Percentiles rank a stretch among this genome's conserved stretches.
These are phyloP conservation scores for Aspergillus saccharolyticus DNA, from an alignment of 495 filamentous ascomycete genomes.

Conservation along the genomic window DNA sequence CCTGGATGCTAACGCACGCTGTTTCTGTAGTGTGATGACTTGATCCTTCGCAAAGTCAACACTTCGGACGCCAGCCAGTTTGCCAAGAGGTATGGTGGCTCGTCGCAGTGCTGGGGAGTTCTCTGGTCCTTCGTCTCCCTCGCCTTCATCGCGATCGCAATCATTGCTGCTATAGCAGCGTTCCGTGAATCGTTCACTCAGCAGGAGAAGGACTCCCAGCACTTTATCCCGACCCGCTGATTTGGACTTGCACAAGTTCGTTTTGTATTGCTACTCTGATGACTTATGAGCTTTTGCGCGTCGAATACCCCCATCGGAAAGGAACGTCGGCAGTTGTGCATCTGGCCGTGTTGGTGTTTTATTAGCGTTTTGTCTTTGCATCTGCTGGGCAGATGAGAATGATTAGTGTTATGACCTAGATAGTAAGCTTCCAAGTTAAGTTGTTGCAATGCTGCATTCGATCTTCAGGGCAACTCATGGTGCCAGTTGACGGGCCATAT, in stretches of 20 bases:
- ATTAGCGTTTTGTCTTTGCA: neutral
- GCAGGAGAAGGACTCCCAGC: slow-evolving; percentile 62
- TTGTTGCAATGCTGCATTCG: no score
- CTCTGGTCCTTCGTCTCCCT: slow-evolving; percentile 71
- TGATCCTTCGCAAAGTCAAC: slow-evolving; percentile 80
- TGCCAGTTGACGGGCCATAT: no score
- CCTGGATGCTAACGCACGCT: slow-evolving; percentile 4
- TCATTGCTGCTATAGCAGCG: slow-evolving; percentile 68
- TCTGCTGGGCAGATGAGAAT: neutral
- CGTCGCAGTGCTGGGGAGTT: slow-evolving; percentile 76
- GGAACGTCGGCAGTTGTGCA: neutral
- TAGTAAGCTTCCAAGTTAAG: no score
- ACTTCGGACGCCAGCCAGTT: slow-evolving; percentile 77
- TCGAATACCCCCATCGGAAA: neutral
- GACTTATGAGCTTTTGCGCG: neutral
- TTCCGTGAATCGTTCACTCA: slow-evolving; percentile 63
- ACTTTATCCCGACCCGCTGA: slow-evolving; percentile 54
- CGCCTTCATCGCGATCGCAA: slow-evolving; percentile 63
- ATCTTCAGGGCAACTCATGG: no score
- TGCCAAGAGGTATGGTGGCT: slow-evolving; percentile 70
- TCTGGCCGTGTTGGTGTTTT: neutral
- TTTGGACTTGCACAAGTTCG: neutral
- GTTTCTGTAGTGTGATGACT: slow-evolving; percentile 59
- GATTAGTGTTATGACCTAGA: no score
- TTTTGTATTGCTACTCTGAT: neutral